Base-by-base conservation (phyloP, 2,329 filamentous ascomycete genomes). In the Xylariales sp. region DNA sequence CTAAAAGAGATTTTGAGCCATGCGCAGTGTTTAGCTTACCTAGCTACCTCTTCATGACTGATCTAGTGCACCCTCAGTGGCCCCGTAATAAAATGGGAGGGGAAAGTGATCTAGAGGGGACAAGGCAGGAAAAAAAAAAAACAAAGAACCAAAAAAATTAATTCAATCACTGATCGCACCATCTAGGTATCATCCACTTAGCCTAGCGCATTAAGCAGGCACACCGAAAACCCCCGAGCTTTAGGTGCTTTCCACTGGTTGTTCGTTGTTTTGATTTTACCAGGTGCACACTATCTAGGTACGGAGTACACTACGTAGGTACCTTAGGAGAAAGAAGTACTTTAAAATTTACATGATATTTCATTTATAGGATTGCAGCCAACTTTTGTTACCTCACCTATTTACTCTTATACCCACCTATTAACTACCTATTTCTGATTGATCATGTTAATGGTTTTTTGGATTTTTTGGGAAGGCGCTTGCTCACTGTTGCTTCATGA, bases 121-220 rank as follows among this genome's bases (percentile, higher is more conserved):
- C 5, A 10, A 59, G 43, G 34, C 32, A 30, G 32, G 12, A 23
- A 30, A 14, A 30, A 30, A 30, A 30, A 28, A 30, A 49, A 49
- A 30, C 6, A 3, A 32, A 45, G n/a, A 45, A 45, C 45, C 45
- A 56, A 32, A 45, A 52, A 61, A 23, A 23, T 23, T 43, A 45
- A 56, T 46, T 63, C 54, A 63, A 56, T 68, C 46, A 69, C 56
- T 67, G 64, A 69, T 69, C 56, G 39, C 60, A 45, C 46, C 60
- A 63, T 32, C 48, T 23, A 23, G 23, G 23, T 23, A 23, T 23
- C 28, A 61, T 50, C 48, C 53, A 57, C 36, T 46, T 32, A 32
- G 45, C 18, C 50, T 30, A 60, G 39, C 46, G 43, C 56, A 56
- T 23, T 41, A 58, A 23, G 28, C 10, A 53, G 16, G 23, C n/a